These are phyloP conservation scores for Zygoascus bituminiphila DNA, from an alignment of 805 yeast genomes.

Conservation along the genomic window DNA sequence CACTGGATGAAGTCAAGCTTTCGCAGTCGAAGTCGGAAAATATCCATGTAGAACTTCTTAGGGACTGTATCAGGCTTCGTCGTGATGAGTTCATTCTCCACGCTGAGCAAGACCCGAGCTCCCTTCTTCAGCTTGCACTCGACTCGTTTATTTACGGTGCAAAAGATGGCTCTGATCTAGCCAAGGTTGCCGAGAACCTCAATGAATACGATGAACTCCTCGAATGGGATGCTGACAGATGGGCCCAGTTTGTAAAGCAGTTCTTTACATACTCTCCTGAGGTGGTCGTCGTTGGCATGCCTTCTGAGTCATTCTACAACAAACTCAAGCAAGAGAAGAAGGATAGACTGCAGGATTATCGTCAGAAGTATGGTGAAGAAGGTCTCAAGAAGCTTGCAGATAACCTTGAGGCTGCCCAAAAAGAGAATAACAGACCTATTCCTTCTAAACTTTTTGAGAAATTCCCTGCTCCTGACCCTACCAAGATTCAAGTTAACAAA, in stretches of 20 bases:
- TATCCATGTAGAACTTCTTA: conserved; percentile 58
- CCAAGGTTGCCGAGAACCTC: conserved; percentile 45
- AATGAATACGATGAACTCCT: conserved; percentile 51
- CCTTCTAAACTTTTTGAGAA: conserved; percentile 56
- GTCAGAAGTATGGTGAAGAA: conserved; percentile 43
- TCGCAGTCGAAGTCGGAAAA: conserved; percentile 42
- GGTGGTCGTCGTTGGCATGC: conserved; percentile 61
- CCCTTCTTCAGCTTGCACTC: conserved; percentile 53
- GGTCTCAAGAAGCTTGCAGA: conserved; percentile 49
- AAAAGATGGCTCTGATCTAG: conserved; percentile 48
- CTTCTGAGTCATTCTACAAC: conserved; percentile 55
- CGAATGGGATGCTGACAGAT: conserved; percentile 55
- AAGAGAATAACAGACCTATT: conserved; percentile 62
- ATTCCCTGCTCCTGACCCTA: conserved; percentile 69
- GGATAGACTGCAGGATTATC: conserved; percentile 42
- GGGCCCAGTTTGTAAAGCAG: conserved; percentile 50
- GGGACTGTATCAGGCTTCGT: conserved; percentile 58
- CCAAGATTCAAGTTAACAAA: conserved; percentile 60
- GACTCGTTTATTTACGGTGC: conserved; percentile 76
- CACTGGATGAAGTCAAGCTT: conserved; percentile 41
- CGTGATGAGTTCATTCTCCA: conserved; percentile 42
- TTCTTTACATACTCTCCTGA: conserved; percentile 55
- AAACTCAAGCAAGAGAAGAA: conserved; percentile 43
- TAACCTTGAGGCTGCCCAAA: conserved; percentile 53
- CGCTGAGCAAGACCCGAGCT: conserved; percentile 45